These are phyloP conservation scores for Pseudonectria foliicola DNA, from an alignment of 2,329 filamentous ascomycete genomes.

Conservation along the genomic window DNA sequence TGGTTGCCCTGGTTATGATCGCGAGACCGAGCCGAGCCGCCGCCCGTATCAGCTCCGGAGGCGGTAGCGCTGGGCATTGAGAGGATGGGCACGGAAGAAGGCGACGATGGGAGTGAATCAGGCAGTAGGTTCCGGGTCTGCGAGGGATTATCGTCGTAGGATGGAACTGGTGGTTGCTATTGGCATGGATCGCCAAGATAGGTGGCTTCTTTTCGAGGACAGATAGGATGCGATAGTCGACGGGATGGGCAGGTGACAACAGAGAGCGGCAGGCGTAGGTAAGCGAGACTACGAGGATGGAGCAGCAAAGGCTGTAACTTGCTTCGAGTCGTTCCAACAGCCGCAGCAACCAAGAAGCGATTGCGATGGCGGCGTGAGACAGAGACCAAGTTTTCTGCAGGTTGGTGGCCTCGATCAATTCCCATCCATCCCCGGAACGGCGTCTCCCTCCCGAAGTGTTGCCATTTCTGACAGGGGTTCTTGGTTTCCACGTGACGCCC, in stretches of 20 bases:
- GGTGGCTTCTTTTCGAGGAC: neutral
- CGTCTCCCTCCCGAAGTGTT: slow-evolving; percentile 9
- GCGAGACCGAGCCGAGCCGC: slow-evolving; percentile 40
- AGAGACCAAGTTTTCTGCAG: neutral
- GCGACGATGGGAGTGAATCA: neutral
- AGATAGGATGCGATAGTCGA: neutral
- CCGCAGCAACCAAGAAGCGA: too few relatives aligned
- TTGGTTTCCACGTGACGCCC: slow-evolving; percentile 16
- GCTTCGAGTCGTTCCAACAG: too few relatives aligned
- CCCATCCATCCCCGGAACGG: slow-evolving; percentile 11
- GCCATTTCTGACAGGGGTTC: slow-evolving; percentile 7
- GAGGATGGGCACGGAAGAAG: neutral
- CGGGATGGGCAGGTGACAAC: too few relatives aligned
- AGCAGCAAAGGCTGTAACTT: too few relatives aligned
- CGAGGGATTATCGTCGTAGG: too few relatives aligned
- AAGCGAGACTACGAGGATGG: too few relatives aligned
- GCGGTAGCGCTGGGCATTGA: slow-evolving; percentile 41
- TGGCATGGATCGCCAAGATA: too few relatives aligned
- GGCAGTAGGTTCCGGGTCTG: too few relatives aligned
- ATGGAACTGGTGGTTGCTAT: too few relatives aligned
- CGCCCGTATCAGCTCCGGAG: slow-evolving; percentile 46
- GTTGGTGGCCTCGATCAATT: slow-evolving; percentile 16
- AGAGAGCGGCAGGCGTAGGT: too few relatives aligned
- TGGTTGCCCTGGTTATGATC: slow-evolving; percentile 72
- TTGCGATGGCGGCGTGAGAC: too few relatives aligned